Evolutionary conservation across 2,329 filamentous ascomycete genomes (phyloP), one percentile per base, ranked within the genome.

Genomic region (Fusarium acutatum): DNA sequence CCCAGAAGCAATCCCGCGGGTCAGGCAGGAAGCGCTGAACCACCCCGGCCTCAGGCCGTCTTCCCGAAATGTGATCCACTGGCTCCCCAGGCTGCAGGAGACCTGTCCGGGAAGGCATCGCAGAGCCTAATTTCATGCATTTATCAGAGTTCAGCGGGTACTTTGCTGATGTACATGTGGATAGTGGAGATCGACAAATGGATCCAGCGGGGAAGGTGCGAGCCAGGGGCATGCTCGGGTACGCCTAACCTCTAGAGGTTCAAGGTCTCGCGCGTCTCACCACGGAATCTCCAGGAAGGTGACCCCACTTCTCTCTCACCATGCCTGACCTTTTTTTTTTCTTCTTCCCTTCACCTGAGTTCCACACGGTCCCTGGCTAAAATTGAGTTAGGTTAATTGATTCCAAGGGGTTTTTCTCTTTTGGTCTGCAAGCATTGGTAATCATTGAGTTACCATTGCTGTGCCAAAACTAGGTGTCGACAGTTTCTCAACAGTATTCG

Each of bases 171-270:
- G 59, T 61, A 43, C 49, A 52, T 46, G 60, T 57, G 43, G 66
- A 43, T 54, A 30, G 54, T 60, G 67, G 64, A 50, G 57, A 67
- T 69, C 44, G 32, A 22, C 30, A 12, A 41, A 38, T 62, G 67
- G 67, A 53, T 67, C 37, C 61, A 64, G 44, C 60, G 68, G 71
- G 70, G 69, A 68, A 73, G 52, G 69, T 58, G 60, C 41, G 47
- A 56, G 38, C 65, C 65, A 69, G 72, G 72, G 73, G 60, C 56
- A 50, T 62, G 58, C 71, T 78, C 76, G 74, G 76, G 74, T 76
- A 67, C 76, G 74, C 76, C 76, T 77, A 77, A 78, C 76, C 76
- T 77, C 76, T 78, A 78, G 73, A 74, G 76, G 76, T 75, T 77
- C 76, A 70, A 77, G 76, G 76, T 78, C 70, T 77, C 69, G 52